Conservation (phyloP, 768 basidiomycete species). For the Suillus placidus region DNA sequence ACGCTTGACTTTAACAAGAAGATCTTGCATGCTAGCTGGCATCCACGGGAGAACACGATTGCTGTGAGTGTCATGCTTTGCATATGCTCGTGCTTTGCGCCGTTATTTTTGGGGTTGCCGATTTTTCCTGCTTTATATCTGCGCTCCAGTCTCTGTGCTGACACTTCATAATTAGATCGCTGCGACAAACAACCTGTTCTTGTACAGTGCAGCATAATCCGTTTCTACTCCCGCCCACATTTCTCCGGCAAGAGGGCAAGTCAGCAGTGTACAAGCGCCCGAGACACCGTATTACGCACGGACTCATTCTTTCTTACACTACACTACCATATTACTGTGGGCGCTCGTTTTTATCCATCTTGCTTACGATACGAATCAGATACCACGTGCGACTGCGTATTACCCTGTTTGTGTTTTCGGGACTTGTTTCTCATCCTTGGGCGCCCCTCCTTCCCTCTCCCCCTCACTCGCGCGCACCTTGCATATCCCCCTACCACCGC, state of each 20-base stretch:
- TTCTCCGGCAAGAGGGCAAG: conserved; percentile 12
- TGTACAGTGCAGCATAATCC: conserved; percentile 43
- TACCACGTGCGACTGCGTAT: conserved; percentile 15
- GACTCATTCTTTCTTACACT: conserved; percentile 17
- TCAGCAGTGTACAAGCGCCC: conserved; percentile 8
- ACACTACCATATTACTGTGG: conserved; percentile 13
- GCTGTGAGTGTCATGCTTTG: conserved; percentile 60
- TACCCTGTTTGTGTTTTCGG: conserved; percentile 25
- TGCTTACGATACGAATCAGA: conserved; percentile 37
- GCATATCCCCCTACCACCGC: conserved; percentile 23
- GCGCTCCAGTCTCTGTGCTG: background rate
- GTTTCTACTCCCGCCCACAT: background rate
- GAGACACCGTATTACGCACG: conserved; percentile 25
- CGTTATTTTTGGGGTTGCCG: background rate
- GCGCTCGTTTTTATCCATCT: conserved; percentile 24
- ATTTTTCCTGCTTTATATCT: conserved; percentile 10
- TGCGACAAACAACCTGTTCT: conserved; percentile 61
- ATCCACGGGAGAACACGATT: conserved; percentile 97
- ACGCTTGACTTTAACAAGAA: conserved; percentile 96
- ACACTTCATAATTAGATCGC: conserved; percentile 64
- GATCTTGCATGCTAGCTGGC: conserved; percentile 96
- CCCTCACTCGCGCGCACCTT: conserved; percentile 11
- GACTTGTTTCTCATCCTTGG: conserved; percentile 25
- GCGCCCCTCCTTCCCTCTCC: conserved; percentile 18
- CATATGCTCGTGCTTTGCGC: background rate